Percentiles rank a stretch among this genome's conserved stretches.
phyloP scores from a whole-genome alignment of 495 filamentous ascomycete species.

The Entonaema liquescens region DNA sequence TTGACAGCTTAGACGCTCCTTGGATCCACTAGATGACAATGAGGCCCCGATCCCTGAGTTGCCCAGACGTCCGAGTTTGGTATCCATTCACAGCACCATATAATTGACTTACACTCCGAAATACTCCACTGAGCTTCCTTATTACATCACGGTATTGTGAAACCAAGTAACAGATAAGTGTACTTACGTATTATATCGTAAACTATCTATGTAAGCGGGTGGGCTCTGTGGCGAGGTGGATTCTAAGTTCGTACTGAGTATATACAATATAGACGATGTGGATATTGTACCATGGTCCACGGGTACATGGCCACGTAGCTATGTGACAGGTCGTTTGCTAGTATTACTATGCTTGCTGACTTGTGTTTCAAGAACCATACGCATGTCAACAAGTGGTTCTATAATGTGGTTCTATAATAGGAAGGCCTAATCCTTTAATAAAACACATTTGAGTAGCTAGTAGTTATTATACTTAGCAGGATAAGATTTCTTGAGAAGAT shows the following conservation, averaged over 20 bases:
- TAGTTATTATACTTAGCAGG: background rate
- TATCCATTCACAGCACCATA: background rate
- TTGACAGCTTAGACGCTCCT: background rate
- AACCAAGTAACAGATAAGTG: constrained; percentile 9
- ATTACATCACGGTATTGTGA: constrained; percentile 12
- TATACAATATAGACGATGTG: constrained; percentile 2
- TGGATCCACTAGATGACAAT: constrained; percentile 11
- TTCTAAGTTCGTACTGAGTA: background rate
- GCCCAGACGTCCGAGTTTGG: background rate
- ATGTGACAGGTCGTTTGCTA: constrained; percentile 38
- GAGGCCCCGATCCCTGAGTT: background rate
- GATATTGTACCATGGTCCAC: constrained; percentile 14
- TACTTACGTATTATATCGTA: background rate
- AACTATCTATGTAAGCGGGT: background rate
- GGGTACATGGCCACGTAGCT: constrained; percentile 7
- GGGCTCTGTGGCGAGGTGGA: background rate
- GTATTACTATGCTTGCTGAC: constrained; percentile 26
- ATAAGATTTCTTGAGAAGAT: background rate
- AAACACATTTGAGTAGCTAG: background rate
- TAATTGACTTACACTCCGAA: background rate
- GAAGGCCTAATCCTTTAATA: constrained; percentile 11
- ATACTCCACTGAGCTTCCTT: constrained; percentile 17
- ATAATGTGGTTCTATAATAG: constrained; percentile 4
- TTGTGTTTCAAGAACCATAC: constrained; percentile 17
- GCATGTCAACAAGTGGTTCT: constrained; percentile 5